These are phyloP conservation scores for Naganishia cerealis DNA, from an alignment of 1,284 basidiomycete genomes.

Conservation along the genomic window DNA sequence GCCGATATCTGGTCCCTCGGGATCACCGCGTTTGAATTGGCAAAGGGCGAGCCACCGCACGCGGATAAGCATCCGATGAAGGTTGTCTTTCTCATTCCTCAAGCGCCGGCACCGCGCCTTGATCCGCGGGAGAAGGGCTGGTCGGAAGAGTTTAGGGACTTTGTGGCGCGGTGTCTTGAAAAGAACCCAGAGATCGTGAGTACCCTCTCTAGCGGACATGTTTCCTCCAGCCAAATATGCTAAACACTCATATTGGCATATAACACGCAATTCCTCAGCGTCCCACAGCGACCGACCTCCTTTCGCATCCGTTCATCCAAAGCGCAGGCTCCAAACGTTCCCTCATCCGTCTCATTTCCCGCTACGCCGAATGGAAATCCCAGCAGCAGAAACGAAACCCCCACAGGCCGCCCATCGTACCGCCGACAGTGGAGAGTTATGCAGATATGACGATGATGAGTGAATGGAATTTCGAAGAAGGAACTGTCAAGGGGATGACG, in stretches of 20 bases:
- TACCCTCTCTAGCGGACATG: not conserved
- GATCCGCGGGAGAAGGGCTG: slow-evolving; percentile 70
- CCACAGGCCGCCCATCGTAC: slow-evolving; percentile 58
- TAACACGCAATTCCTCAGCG: slow-evolving; percentile 60
- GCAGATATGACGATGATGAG: slow-evolving; percentile 66
- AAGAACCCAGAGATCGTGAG: slow-evolving; percentile 79
- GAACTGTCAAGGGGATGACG: slow-evolving; percentile 68
- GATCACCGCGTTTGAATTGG: slow-evolving; percentile 92
- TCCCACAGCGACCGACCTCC: slow-evolving; percentile 82
- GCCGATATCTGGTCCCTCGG: slow-evolving; percentile 97
- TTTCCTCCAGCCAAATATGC: not conserved
- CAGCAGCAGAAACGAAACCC: slow-evolving; percentile 54
- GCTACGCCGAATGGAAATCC: slow-evolving; percentile 68
- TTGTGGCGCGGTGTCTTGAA: slow-evolving; percentile 83
- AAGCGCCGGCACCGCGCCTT: slow-evolving; percentile 80
- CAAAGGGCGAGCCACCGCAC: slow-evolving; percentile 87
- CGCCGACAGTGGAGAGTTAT: slow-evolving; percentile 65
- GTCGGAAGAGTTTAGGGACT: slow-evolving; percentile 84
- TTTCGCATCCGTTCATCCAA: slow-evolving; percentile 88
- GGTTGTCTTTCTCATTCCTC: slow-evolving; percentile 87
- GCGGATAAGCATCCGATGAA: slow-evolving; percentile 82
- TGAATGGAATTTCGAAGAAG: slow-evolving; percentile 87
- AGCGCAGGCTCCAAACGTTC: slow-evolving; percentile 75
- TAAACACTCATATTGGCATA: not conserved
- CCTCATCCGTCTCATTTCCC: slow-evolving; percentile 81